Conservation (phyloP, 192 early-diverging fungal genomes). For the Linnemannia hyalina region DNA sequence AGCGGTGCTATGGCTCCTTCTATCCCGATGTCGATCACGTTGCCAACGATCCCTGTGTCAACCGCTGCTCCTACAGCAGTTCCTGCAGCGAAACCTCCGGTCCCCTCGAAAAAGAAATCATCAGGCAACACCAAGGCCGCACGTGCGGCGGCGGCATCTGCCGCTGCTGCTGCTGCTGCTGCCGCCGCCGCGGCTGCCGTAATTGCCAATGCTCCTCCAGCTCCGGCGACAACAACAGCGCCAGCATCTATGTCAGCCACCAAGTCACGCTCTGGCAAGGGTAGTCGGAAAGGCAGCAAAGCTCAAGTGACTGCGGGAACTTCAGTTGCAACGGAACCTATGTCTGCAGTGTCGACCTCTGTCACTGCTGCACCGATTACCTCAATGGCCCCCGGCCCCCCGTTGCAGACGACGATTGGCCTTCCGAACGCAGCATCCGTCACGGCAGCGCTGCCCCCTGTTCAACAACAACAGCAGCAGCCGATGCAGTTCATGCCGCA, state of each 20-base stretch:
- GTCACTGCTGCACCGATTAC: not conserved
- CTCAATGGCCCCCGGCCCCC: not conserved
- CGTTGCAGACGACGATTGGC: not conserved
- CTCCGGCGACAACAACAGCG: not conserved
- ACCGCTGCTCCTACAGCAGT: not conserved
- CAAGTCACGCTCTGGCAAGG: conserved; percentile 15
- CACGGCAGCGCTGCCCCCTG: not conserved
- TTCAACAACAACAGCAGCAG: conserved; percentile 1
- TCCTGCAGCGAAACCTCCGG: not conserved
- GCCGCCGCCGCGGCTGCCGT: not conserved
- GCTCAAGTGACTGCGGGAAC: not conserved
- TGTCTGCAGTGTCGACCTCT: not conserved
- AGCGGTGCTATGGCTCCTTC: not conserved
- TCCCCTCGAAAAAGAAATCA: not conserved
- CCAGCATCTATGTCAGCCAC: not conserved
- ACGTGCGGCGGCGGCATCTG: not conserved
- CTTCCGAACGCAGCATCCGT: not conserved
- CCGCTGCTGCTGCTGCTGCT: not conserved
- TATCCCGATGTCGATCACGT: not conserved
- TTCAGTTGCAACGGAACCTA: not conserved
- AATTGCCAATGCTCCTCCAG: not conserved
- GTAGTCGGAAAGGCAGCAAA: conserved; percentile 38
- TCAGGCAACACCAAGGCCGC: not conserved
- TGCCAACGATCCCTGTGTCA: not conserved
- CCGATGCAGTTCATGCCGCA: not conserved